Conservation (phyloP, 768 basidiomycete species). For the Obba rivulosa region DNA sequence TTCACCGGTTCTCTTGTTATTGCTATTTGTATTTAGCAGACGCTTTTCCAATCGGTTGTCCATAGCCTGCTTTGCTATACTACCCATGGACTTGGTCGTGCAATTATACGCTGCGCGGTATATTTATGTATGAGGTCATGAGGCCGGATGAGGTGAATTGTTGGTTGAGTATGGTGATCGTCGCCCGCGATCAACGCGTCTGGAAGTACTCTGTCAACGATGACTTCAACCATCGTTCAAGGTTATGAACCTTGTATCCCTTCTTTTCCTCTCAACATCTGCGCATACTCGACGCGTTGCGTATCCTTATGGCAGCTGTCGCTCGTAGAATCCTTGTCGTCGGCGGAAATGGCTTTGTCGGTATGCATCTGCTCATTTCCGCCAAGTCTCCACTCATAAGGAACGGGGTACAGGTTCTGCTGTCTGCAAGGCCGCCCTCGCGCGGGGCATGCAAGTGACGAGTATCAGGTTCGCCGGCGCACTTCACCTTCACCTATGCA, state of each 20-base stretch:
- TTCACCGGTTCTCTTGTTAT: neutral
- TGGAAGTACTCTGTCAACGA: neutral
- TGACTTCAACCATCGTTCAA: neutral
- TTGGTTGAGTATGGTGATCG: no score
- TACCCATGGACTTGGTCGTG: conserved; percentile 1
- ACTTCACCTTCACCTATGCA: neutral
- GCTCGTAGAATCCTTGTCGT: conserved; percentile 77
- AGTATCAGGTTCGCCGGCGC: conserved; percentile 69
- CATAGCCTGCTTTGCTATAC: conserved; percentile 3
- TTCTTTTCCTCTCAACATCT: neutral
- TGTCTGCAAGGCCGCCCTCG: conserved; percentile 83
- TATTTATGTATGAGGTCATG: no score
- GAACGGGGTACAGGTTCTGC: conserved; percentile 65
- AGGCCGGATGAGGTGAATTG: no score
- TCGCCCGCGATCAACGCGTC: neutral
- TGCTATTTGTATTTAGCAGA: neutral
- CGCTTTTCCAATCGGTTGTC: neutral
- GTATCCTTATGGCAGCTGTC: conserved; percentile 18
- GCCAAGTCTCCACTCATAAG: no score
- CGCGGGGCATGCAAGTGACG: conserved; percentile 79
- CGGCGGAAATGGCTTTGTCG: conserved; percentile 98
- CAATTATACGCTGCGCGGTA: neutral
- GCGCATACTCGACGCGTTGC: neutral
- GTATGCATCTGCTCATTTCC: conserved; percentile 32
- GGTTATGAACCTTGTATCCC: neutral